Percentiles rank a stretch among this genome's conserved stretches.
These are phyloP conservation scores for Dryadomyces quercivorus DNA, from an alignment of 2,329 filamentous ascomycete genomes.

Conservation along the genomic window DNA sequence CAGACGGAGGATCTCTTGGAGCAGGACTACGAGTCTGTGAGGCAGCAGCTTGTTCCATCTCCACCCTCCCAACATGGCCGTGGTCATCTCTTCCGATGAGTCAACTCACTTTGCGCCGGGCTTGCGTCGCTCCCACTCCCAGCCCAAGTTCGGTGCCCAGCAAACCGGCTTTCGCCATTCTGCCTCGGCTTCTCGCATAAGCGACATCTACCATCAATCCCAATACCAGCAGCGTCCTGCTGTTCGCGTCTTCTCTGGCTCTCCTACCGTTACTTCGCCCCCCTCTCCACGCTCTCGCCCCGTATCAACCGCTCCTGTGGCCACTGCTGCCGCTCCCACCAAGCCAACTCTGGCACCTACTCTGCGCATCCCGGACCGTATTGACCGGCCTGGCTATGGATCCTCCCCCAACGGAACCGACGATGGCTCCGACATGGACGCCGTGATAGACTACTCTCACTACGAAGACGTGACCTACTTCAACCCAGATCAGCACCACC, in stretches of 20 bases:
- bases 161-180: conserved; percentile 31
- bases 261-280: conserved; percentile 39
- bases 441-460: conserved; percentile 19
- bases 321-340: conserved; percentile 42
- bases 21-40: background rate
- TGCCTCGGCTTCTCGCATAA: conserved; percentile 31
- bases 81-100: conserved; percentile 45
- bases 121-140: conserved; percentile 48
- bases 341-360: conserved; percentile 44
- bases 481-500: conserved; percentile 31
- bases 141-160: conserved; percentile 39
- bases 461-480: conserved; percentile 33
- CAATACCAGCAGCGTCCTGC: conserved; percentile 1
- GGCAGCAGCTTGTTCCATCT: background rate
- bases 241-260: conserved; percentile 27
- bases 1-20: background rate
- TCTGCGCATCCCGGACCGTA: conserved; percentile 47
- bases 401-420: conserved; percentile 19
- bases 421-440: conserved; percentile 8
- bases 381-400: conserved; percentile 29
- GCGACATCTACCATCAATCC: conserved; percentile 31
- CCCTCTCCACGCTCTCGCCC: conserved; percentile 42
- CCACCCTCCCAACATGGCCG: conserved; percentile 32
- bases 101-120: conserved; percentile 42
- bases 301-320: conserved; percentile 39